phyloP scores from a whole-genome alignment of 2,329 filamentous ascomycete genomes.

The Diaporthe aspalathi region DNA sequence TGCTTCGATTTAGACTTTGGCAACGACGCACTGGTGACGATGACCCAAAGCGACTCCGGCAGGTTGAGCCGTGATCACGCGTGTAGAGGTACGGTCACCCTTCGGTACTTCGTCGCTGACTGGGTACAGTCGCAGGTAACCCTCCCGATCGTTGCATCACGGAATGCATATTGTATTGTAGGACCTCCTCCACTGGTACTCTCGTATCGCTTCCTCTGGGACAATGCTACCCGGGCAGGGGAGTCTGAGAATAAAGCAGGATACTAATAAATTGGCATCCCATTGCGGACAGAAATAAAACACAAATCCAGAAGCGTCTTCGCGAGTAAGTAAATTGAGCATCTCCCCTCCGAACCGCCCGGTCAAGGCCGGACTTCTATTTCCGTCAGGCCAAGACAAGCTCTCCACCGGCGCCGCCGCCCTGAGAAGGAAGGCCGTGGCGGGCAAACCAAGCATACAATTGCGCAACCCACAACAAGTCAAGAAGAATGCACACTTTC shows the following conservation, averaged over 20 bases:
- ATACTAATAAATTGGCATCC: neutral
- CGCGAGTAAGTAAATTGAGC: constrained; percentile 13
- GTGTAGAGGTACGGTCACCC: neutral
- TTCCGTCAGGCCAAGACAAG: constrained; percentile 17
- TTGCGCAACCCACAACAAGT: neutral
- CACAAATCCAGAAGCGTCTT: constrained; percentile 7
- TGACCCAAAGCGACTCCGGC: neutral
- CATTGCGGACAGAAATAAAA: neutral
- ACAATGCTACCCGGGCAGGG: too few relatives aligned
- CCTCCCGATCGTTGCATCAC: neutral
- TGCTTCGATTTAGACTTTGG: neutral
- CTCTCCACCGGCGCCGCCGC: neutral
- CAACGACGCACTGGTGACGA: constrained; percentile 20
- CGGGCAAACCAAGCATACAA: constrained; percentile 13
- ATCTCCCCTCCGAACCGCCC: neutral
- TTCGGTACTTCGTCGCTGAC: neutral
- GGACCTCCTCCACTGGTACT: neutral
- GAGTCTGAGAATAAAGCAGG: neutral
- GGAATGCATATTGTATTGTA: neutral
- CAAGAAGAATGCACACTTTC: constrained; percentile 22
- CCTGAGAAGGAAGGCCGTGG: neutral
- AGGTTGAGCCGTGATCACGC: constrained; percentile 17
- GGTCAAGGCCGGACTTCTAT: constrained; percentile 26
- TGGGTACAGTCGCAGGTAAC: neutral
- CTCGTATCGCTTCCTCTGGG: neutral